Conservation (phyloP, 2,329 filamentous ascomycete species). For the Colletotrichum sp. region DNA sequence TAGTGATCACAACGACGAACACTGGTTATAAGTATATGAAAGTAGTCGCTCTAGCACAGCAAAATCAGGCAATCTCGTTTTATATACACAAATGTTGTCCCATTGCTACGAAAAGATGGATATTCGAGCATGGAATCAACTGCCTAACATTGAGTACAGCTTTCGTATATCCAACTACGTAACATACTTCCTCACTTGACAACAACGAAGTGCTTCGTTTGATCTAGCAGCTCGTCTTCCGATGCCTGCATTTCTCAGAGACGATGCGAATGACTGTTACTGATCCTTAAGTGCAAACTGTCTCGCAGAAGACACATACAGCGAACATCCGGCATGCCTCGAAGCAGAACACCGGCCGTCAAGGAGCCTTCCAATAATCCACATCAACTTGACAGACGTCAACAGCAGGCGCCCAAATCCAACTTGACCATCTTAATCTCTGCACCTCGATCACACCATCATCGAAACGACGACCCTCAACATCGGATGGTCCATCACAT, state of each 20-base stretch:
- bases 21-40: neutral
- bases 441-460: neutral
- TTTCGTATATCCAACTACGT: fast-evolving
- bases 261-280: fast-evolving
- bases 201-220: neutral
- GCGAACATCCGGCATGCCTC: neutral
- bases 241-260: neutral
- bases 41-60: neutral
- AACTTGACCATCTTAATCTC: neutral
- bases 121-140: neutral
- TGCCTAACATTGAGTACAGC: neutral
- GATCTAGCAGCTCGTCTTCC: neutral
- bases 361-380: neutral
- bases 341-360: neutral
- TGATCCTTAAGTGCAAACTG: fast-evolving
- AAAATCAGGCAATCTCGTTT: neutral
- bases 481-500: neutral
- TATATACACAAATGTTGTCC: fast-evolving
- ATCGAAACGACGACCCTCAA: neutral
- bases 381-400: neutral
- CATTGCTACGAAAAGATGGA: neutral
- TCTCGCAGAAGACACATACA: neutral
- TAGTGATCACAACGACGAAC: neutral
- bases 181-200: neutral
- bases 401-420: neutral